Evolutionary conservation across 352 stramenopile genomes (phyloP), one percentile per base, ranked within the genome.

Genomic region (Pythium dissimile): DNA sequence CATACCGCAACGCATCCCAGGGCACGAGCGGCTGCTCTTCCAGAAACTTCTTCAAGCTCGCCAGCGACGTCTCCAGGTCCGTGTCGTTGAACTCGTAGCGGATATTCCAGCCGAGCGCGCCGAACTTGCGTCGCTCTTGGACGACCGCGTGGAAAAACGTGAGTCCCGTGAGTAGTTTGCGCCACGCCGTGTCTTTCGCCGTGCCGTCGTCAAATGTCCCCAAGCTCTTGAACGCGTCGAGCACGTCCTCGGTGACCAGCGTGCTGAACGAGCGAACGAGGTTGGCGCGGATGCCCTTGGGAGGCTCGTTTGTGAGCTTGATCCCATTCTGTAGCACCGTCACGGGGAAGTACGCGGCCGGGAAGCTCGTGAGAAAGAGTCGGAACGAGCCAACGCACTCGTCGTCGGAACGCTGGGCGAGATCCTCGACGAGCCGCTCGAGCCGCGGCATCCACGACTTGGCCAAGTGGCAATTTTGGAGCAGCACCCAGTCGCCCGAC

Each of bases 61-160:
- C 84, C 10, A 98, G 77, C 13, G 85, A 97, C 23, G 93, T 98
- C 74, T 98, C 91, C 6, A 98, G 70, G 67, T 98, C 94, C 8
- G 88, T 95, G 56, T 98, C 94, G 63, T 98, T 97, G 69, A 98
- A 98, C 48, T 97, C 94, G 62, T 98, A 98, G 49, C 83, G 83
- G 67, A 98, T 98, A 60, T 98, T 98, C 94, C 94, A 98, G 9
- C 94, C 94, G 1, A 98, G 71, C 15, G 94, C 75, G 0, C 93
- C 94, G 54, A 98, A 98, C 54, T 98, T 98, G 30, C 91, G 78
- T 24, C 94, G 72, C 66, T 98, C 94, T 69, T 98, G 86, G 31
- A 98, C 88, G 53, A 97, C 94, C 2, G 92, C 92, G 64, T 98
- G 94, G 70, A 98, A 98, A 56, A 98, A 97, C 6, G 81, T 81